A percentile compares a stretch with the other conserved stretches of the same genome.
phyloP scores from a whole-genome alignment of 495 filamentous ascomycete species.

The Penicillium crystallinum region DNA sequence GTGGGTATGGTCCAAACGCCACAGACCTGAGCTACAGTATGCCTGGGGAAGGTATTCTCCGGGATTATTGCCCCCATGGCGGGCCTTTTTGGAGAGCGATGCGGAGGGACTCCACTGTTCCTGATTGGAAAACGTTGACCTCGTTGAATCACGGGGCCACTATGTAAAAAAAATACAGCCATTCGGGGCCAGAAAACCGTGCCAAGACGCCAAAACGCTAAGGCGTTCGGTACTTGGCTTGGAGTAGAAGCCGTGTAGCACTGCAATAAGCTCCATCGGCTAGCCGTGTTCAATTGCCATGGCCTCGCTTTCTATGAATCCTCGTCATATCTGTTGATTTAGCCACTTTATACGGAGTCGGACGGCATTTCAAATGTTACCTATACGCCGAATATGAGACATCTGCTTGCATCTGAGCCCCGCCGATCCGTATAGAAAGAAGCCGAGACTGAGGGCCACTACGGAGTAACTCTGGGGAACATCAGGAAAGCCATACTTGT shows the following conservation, averaged over 20 bases:
- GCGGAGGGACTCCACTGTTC: conserved; percentile 19
- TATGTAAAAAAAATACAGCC: too few species aligned
- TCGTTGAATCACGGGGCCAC: not conserved
- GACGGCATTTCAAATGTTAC: not conserved
- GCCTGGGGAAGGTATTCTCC: conserved; percentile 3
- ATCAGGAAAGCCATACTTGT: too few species aligned
- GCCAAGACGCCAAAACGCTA: conserved; percentile 6
- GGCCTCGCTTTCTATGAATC: not conserved
- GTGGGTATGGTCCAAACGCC: conserved; percentile 13
- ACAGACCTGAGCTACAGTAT: not conserved
- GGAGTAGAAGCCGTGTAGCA: not conserved
- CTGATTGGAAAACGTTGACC: conserved; percentile 5
- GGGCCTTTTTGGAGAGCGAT: conserved; percentile 17
- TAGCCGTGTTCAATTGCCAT: conserved; percentile 23
- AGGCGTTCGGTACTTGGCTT: conserved; percentile 17
- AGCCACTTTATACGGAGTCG: not conserved
- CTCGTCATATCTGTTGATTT: not conserved
- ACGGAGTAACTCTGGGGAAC: too few species aligned
- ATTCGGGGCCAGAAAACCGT: not conserved
- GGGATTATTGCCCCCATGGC: conserved; percentile 1
- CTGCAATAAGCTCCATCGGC: conserved; percentile 7
- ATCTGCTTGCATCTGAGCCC: not conserved
- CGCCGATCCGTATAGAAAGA: not conserved
- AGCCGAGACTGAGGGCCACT: too few species aligned
- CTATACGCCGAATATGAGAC: not conserved